These are phyloP conservation scores for Amphirosellinia nigrospora DNA, from an alignment of 495 filamentous ascomycete genomes.

Conservation along the genomic window DNA sequence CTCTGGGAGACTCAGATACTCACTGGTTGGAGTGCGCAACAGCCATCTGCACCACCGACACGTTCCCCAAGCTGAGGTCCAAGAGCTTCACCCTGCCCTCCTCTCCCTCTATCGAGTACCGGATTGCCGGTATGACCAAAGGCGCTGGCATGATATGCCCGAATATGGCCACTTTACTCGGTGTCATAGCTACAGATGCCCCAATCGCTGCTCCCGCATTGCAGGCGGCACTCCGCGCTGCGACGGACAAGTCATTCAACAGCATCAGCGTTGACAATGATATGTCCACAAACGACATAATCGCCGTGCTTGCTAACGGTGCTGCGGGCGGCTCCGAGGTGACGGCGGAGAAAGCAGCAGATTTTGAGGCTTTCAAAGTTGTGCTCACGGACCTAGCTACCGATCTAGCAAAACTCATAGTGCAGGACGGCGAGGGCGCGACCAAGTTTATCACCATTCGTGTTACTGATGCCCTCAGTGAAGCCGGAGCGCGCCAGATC, in stretches of 20 bases:
- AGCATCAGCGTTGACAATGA: constrained; percentile 96
- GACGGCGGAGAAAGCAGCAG: constrained; percentile 59
- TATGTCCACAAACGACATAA: constrained; percentile 95
- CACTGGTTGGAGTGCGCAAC: constrained; percentile 87
- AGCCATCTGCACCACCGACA: constrained; percentile 98
- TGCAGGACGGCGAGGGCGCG: constrained; percentile 95
- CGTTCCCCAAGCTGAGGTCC: constrained; percentile 95
- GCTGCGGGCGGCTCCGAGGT: constrained; percentile 80
- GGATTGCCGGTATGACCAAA: constrained; percentile 94
- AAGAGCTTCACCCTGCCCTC: constrained; percentile 84
- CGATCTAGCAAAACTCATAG: constrained; percentile 87
- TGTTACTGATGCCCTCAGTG: constrained; percentile 74
- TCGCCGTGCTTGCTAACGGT: constrained; percentile 93
- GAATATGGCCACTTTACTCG: constrained; percentile 97
- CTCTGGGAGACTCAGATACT: constrained; percentile 75
- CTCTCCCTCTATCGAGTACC: constrained; percentile 74
- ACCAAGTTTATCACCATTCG: constrained; percentile 97
- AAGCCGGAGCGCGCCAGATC: constrained; percentile 69
- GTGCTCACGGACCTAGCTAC: constrained; percentile 79
- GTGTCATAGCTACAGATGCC: constrained; percentile 92
- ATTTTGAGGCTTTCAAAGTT: constrained; percentile 68
- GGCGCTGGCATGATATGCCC: constrained; percentile 99
- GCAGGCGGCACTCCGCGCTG: constrained; percentile 70
- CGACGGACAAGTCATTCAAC: constrained; percentile 90
- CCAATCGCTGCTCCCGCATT: constrained; percentile 75